Base-by-base conservation (phyloP, 805 yeast species). In the Limtongia smithiae region DNA sequence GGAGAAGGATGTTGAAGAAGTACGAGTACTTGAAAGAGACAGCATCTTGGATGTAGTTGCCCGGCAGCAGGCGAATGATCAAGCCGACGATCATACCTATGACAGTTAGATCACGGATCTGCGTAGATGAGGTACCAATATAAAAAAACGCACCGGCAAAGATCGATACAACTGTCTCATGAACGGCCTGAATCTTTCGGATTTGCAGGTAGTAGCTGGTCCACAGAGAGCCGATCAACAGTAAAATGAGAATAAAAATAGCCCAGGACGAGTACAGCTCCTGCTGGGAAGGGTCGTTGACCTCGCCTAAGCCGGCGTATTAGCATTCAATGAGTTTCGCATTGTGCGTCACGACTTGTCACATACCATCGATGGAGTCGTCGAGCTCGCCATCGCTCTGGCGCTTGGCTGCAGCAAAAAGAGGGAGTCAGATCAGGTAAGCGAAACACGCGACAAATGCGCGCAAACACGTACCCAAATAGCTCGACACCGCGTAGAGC, bases 251-350 rank as follows among this genome's bases (percentile, higher is more conserved):
- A 54, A 93, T 94, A 68, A 89, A 88, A 21, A 93, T 71, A 0
- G 98, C 97, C 99, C 98, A 93, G 0, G 97, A 88, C 3, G 95
- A 85, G 66, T 89, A 93, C 60, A 93, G 87, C 67, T 93, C 99
- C 61, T 91, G 96, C 3, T 91, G 82, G 15, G 88, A 84, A 0
- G 97, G 96, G 62, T 86, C 88, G 4, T 41, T 45, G n/a, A 41
- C 37, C 6, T 49, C 57, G 12, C 49, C 57, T 51, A 27, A 15
- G 12, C 4, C 20, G 31, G 12, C 5, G 17, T 37, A 24, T 24
- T 41, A 31, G 6, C 9, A 18, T n/a, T n/a, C n/a, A n/a, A n/a
- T n/a, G n/a, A n/a, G n/a, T n/a, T n/a, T n/a, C n/a, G n/a, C n/a
- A n/a, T n/a, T n/a, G n/a, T n/a, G n/a, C n/a, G n/a, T n/a, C n/a